Evolutionary conservation across 352 stramenopile species (phyloP).

Genomic region (Globisporangium nodosum): DNA sequence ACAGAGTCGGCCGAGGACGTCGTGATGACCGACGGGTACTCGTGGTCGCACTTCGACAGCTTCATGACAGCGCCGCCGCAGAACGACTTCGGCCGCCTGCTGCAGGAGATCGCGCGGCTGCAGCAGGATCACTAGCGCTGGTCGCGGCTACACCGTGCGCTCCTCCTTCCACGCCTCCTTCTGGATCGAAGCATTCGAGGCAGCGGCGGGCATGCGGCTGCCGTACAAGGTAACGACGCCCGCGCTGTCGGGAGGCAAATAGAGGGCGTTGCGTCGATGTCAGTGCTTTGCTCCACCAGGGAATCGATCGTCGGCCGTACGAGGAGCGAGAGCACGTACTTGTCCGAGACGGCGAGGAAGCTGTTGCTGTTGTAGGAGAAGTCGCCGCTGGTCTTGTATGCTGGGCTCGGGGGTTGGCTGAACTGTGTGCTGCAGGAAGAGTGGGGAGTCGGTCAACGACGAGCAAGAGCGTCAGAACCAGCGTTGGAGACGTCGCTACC

Average conservation of each 20-base stretch:
- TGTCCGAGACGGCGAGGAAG: slow-evolving; percentile 70
- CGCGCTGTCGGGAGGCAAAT: slow-evolving; percentile 19
- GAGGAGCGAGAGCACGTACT: slow-evolving; percentile 24
- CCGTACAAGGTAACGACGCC: slow-evolving; percentile 58
- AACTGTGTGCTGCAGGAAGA: slow-evolving; percentile 5
- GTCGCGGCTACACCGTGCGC: slow-evolving; percentile 6
- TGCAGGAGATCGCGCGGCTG: slow-evolving; percentile 65
- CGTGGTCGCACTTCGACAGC: slow-evolving; percentile 76
- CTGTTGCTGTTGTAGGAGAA: slow-evolving; percentile 47
- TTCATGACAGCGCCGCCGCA: slow-evolving; percentile 41
- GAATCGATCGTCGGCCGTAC: neutral
- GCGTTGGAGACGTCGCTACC: neutral
- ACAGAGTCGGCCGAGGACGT: slow-evolving; percentile 32
- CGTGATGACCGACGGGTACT: slow-evolving; percentile 62
- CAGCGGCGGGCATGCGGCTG: neutral
- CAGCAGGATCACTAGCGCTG: slow-evolving; percentile 29
- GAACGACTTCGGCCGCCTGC: slow-evolving; percentile 39
- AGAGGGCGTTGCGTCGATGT: neutral
- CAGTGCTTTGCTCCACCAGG: neutral
- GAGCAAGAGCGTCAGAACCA: neutral
- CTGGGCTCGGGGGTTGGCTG: slow-evolving; percentile 4
- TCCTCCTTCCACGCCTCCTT: slow-evolving; percentile 12
- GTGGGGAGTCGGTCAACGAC: neutral
- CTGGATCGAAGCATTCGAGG: neutral
- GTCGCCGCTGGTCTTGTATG: slow-evolving; percentile 73